phyloP scores from a whole-genome alignment of 2,329 filamentous ascomycete species.

The Rosellinia necatrix region DNA sequence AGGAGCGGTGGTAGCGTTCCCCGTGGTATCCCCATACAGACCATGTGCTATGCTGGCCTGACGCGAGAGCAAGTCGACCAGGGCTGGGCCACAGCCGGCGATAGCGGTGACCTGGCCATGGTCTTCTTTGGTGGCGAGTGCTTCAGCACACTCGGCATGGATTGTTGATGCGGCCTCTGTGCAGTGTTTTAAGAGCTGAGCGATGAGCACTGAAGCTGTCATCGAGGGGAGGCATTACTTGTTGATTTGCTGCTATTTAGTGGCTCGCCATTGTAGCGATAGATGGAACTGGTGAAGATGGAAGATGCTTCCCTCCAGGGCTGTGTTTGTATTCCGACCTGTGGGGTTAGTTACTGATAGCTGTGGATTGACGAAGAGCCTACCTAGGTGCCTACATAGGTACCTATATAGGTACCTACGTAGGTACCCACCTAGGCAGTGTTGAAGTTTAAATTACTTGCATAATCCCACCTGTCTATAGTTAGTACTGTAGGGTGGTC shows the following conservation, averaged over 20 bases:
- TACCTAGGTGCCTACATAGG: no score
- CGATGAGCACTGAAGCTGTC: background rate
- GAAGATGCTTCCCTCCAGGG: background rate
- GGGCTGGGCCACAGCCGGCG: slow-evolving; percentile 33
- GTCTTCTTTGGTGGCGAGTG: slow-evolving; percentile 18
- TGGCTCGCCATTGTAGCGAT: background rate
- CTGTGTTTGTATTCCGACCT: no score
- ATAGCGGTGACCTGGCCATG: slow-evolving; percentile 10
- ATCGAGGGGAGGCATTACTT: slow-evolving; percentile 2
- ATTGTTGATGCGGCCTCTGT: slow-evolving; percentile 30
- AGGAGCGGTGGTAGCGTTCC: background rate
- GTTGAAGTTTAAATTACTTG: slow-evolving; percentile 1
- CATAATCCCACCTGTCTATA: slow-evolving; percentile 8
- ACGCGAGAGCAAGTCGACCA: slow-evolving; percentile 36
- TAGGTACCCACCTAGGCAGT: no score
- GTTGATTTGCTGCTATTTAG: background rate
- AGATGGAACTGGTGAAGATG: no score
- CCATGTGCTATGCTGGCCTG: slow-evolving; percentile 27
- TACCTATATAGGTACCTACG: no score
- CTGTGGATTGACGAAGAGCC: background rate
- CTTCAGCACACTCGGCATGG: slow-evolving; percentile 30
- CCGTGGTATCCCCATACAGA: slow-evolving; percentile 3
- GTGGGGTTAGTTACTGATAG: background rate
- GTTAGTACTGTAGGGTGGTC: no score
- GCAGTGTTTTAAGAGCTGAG: slow-evolving; percentile 32